Conservation (phyloP, 192 early-diverging fungal genomes). For the Chytriomyces hyalinus region DNA sequence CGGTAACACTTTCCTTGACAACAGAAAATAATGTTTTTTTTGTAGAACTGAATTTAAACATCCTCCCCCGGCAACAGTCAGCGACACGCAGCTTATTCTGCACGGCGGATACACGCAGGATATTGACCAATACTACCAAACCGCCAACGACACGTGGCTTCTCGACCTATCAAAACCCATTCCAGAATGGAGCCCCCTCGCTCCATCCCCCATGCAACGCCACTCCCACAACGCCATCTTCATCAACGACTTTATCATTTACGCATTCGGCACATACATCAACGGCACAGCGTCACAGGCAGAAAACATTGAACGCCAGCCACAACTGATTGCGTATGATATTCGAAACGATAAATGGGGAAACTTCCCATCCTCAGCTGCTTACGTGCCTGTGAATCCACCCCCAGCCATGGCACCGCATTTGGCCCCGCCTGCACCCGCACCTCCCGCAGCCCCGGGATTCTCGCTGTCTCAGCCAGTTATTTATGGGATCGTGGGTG, state of each 20-base stretch:
- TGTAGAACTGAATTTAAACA: not conserved
- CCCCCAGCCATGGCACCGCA: not conserved
- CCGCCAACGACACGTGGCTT: conserved; percentile 20
- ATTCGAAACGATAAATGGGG: conserved; percentile 9
- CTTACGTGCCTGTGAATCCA: not conserved
- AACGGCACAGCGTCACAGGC: not conserved
- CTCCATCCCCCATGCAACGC: conserved; percentile 1
- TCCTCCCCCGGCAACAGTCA: not conserved
- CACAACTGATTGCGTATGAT: conserved; percentile 8
- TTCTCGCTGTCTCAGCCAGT: conserved; percentile 1
- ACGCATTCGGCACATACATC: conserved; percentile 5
- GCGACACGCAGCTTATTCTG: conserved; percentile 14
- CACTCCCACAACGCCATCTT: conserved; percentile 24
- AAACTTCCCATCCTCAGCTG: not conserved
- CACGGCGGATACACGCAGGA: conserved; percentile 18
- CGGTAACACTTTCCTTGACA: not conserved
- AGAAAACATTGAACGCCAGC: conserved; percentile 1
- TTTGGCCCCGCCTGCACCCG: not conserved
- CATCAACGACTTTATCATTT: conserved; percentile 7
- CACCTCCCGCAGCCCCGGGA: not conserved
- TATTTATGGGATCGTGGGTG: conserved; percentile 18
- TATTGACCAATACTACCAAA: not conserved
- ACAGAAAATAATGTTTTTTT: not conserved
- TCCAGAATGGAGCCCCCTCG: conserved; percentile 5
- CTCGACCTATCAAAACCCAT: conserved; percentile 4